Base-by-base conservation (phyloP, 768 basidiomycete genomes). In the Cystobasidiopsis lactophilus region DNA sequence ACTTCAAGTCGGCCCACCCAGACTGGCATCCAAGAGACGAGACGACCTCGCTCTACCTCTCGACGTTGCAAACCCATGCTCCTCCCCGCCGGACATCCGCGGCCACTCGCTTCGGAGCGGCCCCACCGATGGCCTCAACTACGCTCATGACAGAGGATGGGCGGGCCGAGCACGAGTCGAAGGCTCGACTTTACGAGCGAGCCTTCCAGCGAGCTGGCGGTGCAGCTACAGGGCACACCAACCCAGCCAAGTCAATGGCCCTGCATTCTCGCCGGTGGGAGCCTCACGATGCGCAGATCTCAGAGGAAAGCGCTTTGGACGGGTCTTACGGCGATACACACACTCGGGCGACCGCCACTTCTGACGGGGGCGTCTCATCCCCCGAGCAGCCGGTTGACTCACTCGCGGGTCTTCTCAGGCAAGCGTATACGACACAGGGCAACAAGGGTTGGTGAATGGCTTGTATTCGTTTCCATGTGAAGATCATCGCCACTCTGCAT, bases 41-140 rank as follows among this genome's bases (percentile, higher is more conserved):
- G 0, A 75, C 83, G 3, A 80, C 85, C 13, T 95, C 88, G 2
- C 71, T 93, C 13, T 95, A 86, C 66, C 76, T 96, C 50, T 81
- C 74, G 58, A 23, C 23, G 23, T 30, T 47, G 14, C 45, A 47
- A n/a, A 27, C 45, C 11, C 45, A 47, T 13, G 30, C 29, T 13
- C 45, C 45, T 4, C 14, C 26, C 29, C 16, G 23, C 19, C 21
- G 41, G 23, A 9, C 4, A 27, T 21, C n/a, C 23, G 14, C 45
- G 14, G 45, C 24, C 14, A 30, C 14, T 47, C 45, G 23, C 16
- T 16, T 27, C 45, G 45, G 29, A 27, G 23, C 30, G 26, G 19
- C 13, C 19, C 38, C 38, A 39, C 21, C 41, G 7, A 4, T 47
- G 23, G 24, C 45, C 24, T 47, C 45, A 10, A 47, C 45, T 18